Conservation (phyloP, 2,329 filamentous ascomycete genomes). For the Grosmannia serpens region DNA sequence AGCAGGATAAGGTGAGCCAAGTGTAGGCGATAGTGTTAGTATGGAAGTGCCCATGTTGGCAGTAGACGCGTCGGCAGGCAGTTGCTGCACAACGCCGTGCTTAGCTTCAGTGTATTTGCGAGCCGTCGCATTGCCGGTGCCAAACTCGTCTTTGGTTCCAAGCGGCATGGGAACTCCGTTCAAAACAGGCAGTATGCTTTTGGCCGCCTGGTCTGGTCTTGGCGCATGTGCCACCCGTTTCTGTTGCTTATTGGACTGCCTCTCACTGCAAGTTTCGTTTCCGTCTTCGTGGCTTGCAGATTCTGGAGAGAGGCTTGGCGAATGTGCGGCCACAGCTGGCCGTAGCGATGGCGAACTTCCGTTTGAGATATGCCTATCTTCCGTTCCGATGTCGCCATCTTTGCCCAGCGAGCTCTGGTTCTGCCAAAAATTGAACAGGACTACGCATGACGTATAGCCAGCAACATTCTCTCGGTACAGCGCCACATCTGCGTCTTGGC, state of each 20-base stretch:
- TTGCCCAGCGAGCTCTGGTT: constrained; percentile 4
- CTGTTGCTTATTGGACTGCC: not conserved
- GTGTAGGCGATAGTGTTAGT: constrained; percentile 2
- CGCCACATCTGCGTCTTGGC: constrained; percentile 11
- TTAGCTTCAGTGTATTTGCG: not conserved
- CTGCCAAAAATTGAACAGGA: constrained; percentile 13
- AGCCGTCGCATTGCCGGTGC: not conserved
- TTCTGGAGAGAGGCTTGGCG: too few relatives aligned
- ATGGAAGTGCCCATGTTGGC: not conserved
- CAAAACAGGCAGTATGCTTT: not conserved
- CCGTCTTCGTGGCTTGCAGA: too few relatives aligned
- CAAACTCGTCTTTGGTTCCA: too few relatives aligned
- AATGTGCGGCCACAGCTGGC: not conserved
- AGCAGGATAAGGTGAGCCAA: constrained; percentile 1
- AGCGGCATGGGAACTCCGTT: not conserved
- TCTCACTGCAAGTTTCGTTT: not conserved
- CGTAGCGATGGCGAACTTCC: not conserved
- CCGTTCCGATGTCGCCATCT: not conserved
- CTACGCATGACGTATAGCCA: constrained; percentile 14
- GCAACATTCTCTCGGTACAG: constrained; percentile 12
- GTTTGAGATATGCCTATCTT: not conserved
- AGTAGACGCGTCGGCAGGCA: not conserved
- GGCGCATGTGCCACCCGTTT: not conserved
- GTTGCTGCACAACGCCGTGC: not conserved
- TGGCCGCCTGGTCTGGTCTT: not conserved